Conservation (phyloP, 2,329 filamentous ascomycete species). For the Alternaria longipes region DNA sequence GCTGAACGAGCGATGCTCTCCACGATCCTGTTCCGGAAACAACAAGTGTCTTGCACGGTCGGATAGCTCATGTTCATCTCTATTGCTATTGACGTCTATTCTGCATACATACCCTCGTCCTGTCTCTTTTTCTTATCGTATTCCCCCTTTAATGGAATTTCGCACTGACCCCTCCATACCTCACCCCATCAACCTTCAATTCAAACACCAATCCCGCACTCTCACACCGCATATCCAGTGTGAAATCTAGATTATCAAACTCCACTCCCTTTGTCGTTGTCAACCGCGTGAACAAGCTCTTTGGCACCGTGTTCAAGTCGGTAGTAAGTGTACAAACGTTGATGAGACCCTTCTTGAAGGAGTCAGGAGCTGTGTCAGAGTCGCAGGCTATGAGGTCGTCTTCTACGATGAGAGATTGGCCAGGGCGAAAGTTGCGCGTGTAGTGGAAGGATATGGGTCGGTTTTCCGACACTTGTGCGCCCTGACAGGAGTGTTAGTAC, state of each 20-base stretch:
- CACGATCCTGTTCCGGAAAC: background rate
- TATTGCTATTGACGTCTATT: background rate
- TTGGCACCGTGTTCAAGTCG: conserved; percentile 77
- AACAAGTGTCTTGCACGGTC: background rate
- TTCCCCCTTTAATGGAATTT: conserved; percentile 72
- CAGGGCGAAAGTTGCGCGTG: conserved; percentile 82
- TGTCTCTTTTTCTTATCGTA: background rate
- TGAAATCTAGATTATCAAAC: conserved; percentile 84
- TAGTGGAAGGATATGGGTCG: conserved; percentile 84
- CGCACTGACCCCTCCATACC: conserved; percentile 79
- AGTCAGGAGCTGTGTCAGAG: conserved; percentile 69
- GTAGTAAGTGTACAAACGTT: conserved; percentile 84
- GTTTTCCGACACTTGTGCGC: conserved; percentile 77
- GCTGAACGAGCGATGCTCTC: background rate
- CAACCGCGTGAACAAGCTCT: conserved; percentile 75
- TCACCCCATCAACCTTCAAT: conserved; percentile 78
- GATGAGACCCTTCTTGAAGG: conserved; percentile 62
- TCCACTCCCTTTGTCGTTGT: conserved; percentile 82
- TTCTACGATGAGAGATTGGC: conserved; percentile 78
- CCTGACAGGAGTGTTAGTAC: conserved; percentile 56
- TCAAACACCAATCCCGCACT: conserved; percentile 80
- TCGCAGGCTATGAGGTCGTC: conserved; percentile 83
- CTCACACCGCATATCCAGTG: conserved; percentile 83
- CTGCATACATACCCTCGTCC: background rate
- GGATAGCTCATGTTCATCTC: background rate